These are phyloP conservation scores for Suhomyces kunorum DNA, from an alignment of 1,139 yeast species.

Conservation along the genomic window DNA sequence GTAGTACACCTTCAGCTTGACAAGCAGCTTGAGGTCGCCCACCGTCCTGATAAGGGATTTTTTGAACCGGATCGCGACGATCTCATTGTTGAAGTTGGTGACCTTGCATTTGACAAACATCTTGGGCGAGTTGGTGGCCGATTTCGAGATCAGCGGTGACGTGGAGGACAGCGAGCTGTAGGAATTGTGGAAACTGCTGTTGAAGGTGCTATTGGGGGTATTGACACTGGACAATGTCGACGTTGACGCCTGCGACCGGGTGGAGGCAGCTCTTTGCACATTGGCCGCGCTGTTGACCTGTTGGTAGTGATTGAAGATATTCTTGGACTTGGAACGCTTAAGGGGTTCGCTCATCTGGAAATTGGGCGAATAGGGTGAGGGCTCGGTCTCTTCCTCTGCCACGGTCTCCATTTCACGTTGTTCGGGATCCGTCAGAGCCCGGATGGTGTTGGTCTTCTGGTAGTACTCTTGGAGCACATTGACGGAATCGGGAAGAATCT, in stretches of 20 bases:
- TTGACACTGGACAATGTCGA: conserved; percentile 7
- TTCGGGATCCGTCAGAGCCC: conserved; percentile 4
- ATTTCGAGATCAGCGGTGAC: conserved; percentile 8
- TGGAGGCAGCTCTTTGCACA: conserved; percentile 9
- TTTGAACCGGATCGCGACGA: conserved; percentile 30
- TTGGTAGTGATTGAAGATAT: conserved; percentile 26
- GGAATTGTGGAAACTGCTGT: conserved; percentile 9
- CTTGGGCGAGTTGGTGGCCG: conserved; percentile 8
- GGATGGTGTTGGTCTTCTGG: conserved; percentile 5
- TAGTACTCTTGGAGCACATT: conserved; percentile 18
- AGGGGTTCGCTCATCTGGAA: conserved; percentile 7
- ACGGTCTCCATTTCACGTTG: conserved; percentile 9
- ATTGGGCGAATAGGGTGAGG: conserved; percentile 6
- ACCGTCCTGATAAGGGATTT: conserved; percentile 28
- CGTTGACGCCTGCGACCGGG: conserved; percentile 9
- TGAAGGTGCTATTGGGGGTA: conserved; percentile 10
- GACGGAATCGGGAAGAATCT: conserved; percentile 20
- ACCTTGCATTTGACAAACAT: conserved; percentile 32
- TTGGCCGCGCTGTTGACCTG: conserved; percentile 17
- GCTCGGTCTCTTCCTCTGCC: conserved; percentile 12
- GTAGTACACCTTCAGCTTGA: conserved; percentile 31
- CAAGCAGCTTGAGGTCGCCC: conserved; percentile 30
- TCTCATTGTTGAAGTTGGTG: conserved; percentile 30
- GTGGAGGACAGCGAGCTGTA: conserved; percentile 8
- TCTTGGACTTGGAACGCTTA: conserved; percentile 21